phyloP scores from a whole-genome alignment of 2,329 filamentous ascomycete species.

The Bipolaris sorokiniana region DNA sequence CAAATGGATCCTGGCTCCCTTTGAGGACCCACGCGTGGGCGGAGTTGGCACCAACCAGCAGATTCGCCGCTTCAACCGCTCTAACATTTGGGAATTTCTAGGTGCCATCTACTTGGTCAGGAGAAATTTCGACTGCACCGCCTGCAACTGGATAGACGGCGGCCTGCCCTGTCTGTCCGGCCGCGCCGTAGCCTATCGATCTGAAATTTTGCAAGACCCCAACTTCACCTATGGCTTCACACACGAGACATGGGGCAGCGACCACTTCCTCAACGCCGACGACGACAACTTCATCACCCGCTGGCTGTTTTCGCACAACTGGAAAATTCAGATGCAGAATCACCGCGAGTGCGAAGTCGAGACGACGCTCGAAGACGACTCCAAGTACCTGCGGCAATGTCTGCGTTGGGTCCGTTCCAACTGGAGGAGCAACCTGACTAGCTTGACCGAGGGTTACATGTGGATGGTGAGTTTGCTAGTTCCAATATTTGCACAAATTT shows the following conservation, averaged over 20 bases:
- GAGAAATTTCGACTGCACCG: slow-evolving; percentile 95
- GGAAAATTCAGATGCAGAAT: slow-evolving; percentile 96
- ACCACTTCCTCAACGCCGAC: slow-evolving; percentile 90
- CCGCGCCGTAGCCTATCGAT: slow-evolving; percentile 89
- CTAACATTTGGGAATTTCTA: slow-evolving; percentile 82
- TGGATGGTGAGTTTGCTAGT: slow-evolving; percentile 71
- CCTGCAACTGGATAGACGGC: slow-evolving; percentile 92
- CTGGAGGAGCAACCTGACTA: slow-evolving; percentile 96
- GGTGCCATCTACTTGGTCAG: slow-evolving; percentile 91
- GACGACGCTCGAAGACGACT: slow-evolving; percentile 88
- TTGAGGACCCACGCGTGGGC: slow-evolving; percentile 82
- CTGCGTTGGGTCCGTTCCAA: slow-evolving; percentile 95
- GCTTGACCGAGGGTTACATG: slow-evolving; percentile 81
- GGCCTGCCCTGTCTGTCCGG: slow-evolving; percentile 97
- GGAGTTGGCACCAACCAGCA: slow-evolving; percentile 93
- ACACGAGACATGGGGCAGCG: slow-evolving; percentile 72
- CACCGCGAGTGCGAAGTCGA: slow-evolving; percentile 82
- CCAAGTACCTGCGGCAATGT: slow-evolving; percentile 91
- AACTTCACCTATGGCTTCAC: slow-evolving; percentile 89
- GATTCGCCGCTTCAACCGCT: slow-evolving; percentile 71
- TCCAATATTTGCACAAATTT: slow-evolving; percentile 33
- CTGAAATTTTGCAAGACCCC: slow-evolving; percentile 82
- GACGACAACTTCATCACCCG: slow-evolving; percentile 98
- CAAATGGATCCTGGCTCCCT: slow-evolving; percentile 90
- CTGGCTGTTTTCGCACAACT: slow-evolving; percentile 89